These are phyloP conservation scores for Septoria linicola DNA, from an alignment of 2,329 filamentous ascomycete species.

Conservation along the genomic window DNA sequence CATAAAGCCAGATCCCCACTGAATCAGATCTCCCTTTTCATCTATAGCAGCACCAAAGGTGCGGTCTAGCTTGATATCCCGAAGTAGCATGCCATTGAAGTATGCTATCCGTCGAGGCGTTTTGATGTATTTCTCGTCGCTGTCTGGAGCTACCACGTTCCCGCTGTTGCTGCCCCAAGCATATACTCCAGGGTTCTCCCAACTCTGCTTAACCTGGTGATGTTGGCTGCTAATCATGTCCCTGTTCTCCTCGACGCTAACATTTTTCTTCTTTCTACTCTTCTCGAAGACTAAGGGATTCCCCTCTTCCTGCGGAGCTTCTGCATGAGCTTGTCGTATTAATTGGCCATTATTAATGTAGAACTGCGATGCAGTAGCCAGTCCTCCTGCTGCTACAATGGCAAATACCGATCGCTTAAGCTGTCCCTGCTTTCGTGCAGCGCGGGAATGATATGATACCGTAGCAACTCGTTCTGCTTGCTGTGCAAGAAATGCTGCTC, in stretches of 20 bases:
- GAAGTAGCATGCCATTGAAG: slow-evolving; percentile 79
- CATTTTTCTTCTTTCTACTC: slow-evolving; percentile 53
- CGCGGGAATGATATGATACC: slow-evolving; percentile 38
- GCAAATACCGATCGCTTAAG: slow-evolving; percentile 46
- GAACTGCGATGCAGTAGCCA: slow-evolving; percentile 48
- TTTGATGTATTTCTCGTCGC: slow-evolving; percentile 74
- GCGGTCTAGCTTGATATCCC: slow-evolving; percentile 82
- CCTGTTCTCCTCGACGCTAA: slow-evolving; percentile 68
- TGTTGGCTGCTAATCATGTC: slow-evolving; percentile 82
- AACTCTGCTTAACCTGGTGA: slow-evolving; percentile 79
- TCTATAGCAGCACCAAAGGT: slow-evolving; percentile 83
- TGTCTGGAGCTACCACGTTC: slow-evolving; percentile 80
- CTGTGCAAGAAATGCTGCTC: slow-evolving; percentile 19
- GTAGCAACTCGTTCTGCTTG: slow-evolving; percentile 26
- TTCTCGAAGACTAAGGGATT: slow-evolving; percentile 68
- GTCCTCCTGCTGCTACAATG: slow-evolving; percentile 44
- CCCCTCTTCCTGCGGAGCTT: slow-evolving; percentile 46
- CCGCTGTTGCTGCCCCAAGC: slow-evolving; percentile 89
- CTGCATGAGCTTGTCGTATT: slow-evolving; percentile 48
- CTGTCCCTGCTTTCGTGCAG: slow-evolving; percentile 47
- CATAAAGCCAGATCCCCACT: slow-evolving; percentile 84
- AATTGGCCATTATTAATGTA: slow-evolving; percentile 43
- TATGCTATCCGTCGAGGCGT: slow-evolving; percentile 73
- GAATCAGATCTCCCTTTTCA: slow-evolving; percentile 82
- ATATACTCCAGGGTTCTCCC: slow-evolving; percentile 83